Evolutionary conservation across 2,329 filamentous ascomycete species (phyloP).

Genomic region (Venturia carpophila): DNA sequence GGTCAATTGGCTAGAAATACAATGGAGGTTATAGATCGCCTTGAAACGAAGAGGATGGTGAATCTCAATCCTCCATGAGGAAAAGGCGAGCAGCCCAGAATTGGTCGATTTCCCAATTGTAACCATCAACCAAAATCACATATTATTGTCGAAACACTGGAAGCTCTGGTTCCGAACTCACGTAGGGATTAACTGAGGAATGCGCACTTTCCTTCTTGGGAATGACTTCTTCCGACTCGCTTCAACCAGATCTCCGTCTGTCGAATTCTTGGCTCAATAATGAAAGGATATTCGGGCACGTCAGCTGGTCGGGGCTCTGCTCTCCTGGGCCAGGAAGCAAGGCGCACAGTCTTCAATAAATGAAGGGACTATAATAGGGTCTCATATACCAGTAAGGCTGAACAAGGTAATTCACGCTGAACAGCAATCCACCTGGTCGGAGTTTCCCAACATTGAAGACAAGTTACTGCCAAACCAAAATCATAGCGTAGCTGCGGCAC

Average conservation of each 20-base stretch:
- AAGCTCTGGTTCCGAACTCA: background rate
- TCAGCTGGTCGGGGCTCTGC: background rate
- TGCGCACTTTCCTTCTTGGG: background rate
- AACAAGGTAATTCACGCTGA: background rate
- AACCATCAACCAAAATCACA: background rate
- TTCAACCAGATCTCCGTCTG: background rate
- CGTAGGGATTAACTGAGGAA: background rate
- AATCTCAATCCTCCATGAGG: background rate
- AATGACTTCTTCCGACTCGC: background rate
- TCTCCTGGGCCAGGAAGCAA: background rate
- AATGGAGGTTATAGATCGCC: background rate
- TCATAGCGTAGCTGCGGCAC: too few species aligned
- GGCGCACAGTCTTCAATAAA: background rate
- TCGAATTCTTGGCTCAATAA: background rate
- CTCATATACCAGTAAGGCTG: background rate
- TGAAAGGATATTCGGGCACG: background rate
- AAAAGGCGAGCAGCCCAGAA: background rate
- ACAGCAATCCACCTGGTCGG: background rate
- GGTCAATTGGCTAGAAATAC: background rate
- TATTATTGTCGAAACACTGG: background rate
- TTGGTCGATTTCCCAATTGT: background rate
- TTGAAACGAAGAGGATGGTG: background rate
- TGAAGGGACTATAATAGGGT: background rate
- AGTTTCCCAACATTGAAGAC: background rate
- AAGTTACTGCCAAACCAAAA: too few species aligned